Percentiles rank a stretch among this genome's conserved stretches.
These are phyloP conservation scores for Erodium chrysanthum DNA, from an alignment of 441 rosid genomes.

Conservation along the genomic window DNA sequence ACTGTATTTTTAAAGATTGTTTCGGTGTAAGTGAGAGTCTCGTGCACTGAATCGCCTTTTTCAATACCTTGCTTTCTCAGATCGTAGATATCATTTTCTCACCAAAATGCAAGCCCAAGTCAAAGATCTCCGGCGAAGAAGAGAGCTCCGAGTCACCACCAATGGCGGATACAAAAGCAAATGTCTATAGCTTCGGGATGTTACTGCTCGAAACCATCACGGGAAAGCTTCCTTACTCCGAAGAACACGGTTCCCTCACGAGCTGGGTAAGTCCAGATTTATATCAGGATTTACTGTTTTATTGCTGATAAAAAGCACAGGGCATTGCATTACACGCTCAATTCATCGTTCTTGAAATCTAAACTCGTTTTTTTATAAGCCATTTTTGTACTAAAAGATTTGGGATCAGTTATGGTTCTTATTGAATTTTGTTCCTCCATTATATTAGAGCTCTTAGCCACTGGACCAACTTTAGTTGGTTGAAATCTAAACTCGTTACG, in stretches of 20 bases:
- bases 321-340: no score
- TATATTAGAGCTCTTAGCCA: no score
- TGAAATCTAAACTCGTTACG: background rate
- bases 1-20: no score
- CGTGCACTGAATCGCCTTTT: background rate
- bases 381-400: no score
- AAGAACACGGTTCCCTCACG: slow-evolving; percentile 56
- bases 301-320: no score
- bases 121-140: slow-evolving; percentile 32
- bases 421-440: no score
- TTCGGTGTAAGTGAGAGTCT: background rate
- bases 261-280: slow-evolving; percentile 57
- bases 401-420: no score
- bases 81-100: slow-evolving; percentile 44
- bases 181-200: slow-evolving; percentile 59
- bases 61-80: slow-evolving; percentile 14
- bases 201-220: slow-evolving; percentile 69
- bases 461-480: background rate
- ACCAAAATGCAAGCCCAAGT: slow-evolving; percentile 22
- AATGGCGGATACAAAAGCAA: slow-evolving; percentile 39
- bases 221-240: slow-evolving; percentile 58
- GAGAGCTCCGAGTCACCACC: slow-evolving; percentile 45
- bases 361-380: no score
- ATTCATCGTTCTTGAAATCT: no score
- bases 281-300: no score